phyloP scores from a whole-genome alignment of 2,329 filamentous ascomycete genomes.

The Lachnellula arida region DNA sequence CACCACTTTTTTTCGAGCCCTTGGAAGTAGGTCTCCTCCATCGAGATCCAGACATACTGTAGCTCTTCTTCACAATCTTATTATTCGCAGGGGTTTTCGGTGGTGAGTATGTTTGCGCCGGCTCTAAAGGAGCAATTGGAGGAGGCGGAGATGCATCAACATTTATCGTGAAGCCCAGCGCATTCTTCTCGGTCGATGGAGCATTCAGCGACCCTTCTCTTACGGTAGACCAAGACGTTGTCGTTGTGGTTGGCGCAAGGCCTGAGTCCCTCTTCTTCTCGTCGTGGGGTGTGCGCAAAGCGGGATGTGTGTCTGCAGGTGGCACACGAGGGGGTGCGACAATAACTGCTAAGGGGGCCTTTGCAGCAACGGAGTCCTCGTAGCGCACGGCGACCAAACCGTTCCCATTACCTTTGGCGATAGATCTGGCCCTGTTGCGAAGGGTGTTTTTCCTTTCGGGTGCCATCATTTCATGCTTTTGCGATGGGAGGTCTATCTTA shows the following conservation, averaged over 20 bases:
- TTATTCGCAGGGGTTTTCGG: constrained; percentile 1
- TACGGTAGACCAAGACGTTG: constrained; percentile 41
- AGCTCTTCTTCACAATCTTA: constrained; percentile 12
- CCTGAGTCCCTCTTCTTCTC: constrained; percentile 53
- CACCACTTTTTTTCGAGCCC: constrained; percentile 12
- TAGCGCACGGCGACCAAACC: constrained; percentile 52
- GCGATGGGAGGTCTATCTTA: neutral
- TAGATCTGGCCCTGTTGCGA: constrained; percentile 6
- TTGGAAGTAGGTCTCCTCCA: constrained; percentile 16
- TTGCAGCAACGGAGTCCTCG: constrained; percentile 54
- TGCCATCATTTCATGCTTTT: constrained; percentile 10
- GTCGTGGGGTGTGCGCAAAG: constrained; percentile 27
- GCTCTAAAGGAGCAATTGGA: neutral
- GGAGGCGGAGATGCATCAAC: constrained; percentile 16
- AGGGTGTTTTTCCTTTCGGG: constrained; percentile 1
- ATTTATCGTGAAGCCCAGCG: constrained; percentile 23
- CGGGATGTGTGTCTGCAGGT: constrained; percentile 28
- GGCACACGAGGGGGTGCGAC: constrained; percentile 27
- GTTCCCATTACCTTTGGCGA: constrained; percentile 10
- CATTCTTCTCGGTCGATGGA: constrained; percentile 18
- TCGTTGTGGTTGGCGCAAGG: constrained; percentile 33
- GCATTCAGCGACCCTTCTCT: constrained; percentile 38
- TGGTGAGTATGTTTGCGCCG: neutral
- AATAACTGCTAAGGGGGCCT: constrained; percentile 48
- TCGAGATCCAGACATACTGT: constrained; percentile 9